phyloP scores from a whole-genome alignment of 352 stramenopile genomes.

The Globisporangium paroecandrum region DNA sequence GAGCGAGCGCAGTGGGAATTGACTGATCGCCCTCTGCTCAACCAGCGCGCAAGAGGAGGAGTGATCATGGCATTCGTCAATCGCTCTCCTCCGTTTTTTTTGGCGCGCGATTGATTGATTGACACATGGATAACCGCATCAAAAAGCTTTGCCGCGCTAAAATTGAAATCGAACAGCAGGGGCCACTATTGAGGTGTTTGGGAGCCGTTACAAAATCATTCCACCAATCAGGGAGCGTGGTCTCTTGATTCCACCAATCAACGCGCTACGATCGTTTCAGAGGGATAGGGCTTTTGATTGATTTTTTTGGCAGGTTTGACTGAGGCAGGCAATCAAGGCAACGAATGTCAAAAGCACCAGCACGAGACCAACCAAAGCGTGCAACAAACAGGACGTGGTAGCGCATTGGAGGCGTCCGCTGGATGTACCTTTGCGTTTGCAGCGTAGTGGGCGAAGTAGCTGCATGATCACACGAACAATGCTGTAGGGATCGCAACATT shows the following conservation, averaged over 20 bases:
- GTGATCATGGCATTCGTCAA: slow-evolving; percentile 17
- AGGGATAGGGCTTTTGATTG: no score
- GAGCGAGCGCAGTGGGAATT: not conserved
- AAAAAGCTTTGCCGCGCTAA: slow-evolving; percentile 8
- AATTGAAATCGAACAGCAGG: slow-evolving; percentile 2
- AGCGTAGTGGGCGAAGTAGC: not conserved
- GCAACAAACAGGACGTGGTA: not conserved
- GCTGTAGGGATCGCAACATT: not conserved
- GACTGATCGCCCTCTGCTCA: slow-evolving; percentile 9
- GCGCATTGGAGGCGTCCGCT: not conserved
- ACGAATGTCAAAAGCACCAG: not conserved
- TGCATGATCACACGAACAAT: not conserved
- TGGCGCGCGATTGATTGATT: slow-evolving; percentile 6
- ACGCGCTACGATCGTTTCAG: not conserved
- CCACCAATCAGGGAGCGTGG: slow-evolving; percentile 30
- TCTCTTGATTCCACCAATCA: slow-evolving; percentile 26
- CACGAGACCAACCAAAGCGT: not conserved
- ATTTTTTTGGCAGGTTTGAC: no score
- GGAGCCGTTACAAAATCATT: slow-evolving; percentile 16
- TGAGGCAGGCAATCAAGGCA: not conserved
- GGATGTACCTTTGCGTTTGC: not conserved
- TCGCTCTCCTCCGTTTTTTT: slow-evolving; percentile 18
- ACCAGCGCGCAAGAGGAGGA: slow-evolving; percentile 30
- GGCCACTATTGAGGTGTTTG: slow-evolving; percentile 2
- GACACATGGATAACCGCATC: not conserved